Percentiles rank a stretch among this genome's conserved stretches.
phyloP scores from a whole-genome alignment of 495 filamentous ascomycete species.

The Hypoxylon perforatum region DNA sequence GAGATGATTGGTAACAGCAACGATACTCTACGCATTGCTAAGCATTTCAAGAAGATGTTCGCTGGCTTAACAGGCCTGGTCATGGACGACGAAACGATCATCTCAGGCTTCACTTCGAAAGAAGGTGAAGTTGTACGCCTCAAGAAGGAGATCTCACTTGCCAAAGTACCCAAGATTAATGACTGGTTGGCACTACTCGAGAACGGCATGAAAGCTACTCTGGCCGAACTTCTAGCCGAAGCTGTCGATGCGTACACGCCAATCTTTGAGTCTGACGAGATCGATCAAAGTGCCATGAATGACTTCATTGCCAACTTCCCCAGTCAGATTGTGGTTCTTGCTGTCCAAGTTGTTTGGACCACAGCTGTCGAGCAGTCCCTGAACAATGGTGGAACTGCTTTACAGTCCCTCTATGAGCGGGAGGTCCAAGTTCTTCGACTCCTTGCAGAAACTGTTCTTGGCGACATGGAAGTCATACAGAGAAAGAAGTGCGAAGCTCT shows the following conservation, averaged over 20 bases:
- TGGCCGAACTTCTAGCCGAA: constrained; percentile 89
- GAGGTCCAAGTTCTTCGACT: constrained; percentile 83
- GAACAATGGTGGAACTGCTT: constrained; percentile 70
- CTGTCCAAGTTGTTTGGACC: constrained; percentile 96
- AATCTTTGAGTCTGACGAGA: constrained; percentile 72
- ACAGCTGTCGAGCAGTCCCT: constrained; percentile 80
- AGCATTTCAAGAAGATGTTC: constrained; percentile 99
- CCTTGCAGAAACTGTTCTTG: constrained; percentile 88
- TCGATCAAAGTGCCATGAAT: constrained; percentile 75
- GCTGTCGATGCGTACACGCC: constrained; percentile 80
- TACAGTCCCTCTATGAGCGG: constrained; percentile 75
- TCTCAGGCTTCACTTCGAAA: constrained; percentile 93
- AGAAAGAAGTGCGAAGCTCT: constrained; percentile 98
- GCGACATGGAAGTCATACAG: constrained; percentile 85
- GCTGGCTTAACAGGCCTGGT: constrained; percentile 89
- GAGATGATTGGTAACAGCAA: constrained; percentile 99
- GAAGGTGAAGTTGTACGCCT: constrained; percentile 91
- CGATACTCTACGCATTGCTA: constrained; percentile 92
- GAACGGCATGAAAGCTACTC: constrained; percentile 90
- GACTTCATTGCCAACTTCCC: constrained; percentile 84
- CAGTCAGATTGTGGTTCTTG: constrained; percentile 94
- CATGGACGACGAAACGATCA: constrained; percentile 89
- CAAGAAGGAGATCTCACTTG: constrained; percentile 88
- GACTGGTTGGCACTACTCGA: constrained; percentile 95
- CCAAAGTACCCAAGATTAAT: constrained; percentile 95